These are phyloP conservation scores for Asterionellopsis glacialis DNA, from an alignment of 108 stramenopile genomes.

Conservation along the genomic window DNA sequence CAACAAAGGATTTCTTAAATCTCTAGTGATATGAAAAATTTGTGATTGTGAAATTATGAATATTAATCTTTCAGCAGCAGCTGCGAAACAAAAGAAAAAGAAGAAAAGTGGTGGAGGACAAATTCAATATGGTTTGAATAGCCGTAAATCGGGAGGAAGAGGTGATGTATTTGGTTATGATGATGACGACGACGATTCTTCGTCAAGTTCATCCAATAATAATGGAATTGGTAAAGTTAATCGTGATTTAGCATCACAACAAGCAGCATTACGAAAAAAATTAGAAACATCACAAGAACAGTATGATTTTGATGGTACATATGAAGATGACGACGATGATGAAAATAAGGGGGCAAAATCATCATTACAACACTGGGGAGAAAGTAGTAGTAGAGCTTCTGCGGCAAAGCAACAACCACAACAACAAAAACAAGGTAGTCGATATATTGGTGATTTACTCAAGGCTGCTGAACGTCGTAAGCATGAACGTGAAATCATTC, in stretches of 20 bases:
- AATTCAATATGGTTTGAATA: not conserved
- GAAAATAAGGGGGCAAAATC: conserved; percentile 7
- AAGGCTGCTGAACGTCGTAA: conserved; percentile 50
- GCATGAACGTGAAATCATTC: conserved; percentile 57
- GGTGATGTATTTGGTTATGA: conserved; percentile 12
- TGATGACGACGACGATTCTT: conserved; percentile 23
- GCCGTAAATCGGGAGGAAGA: not conserved
- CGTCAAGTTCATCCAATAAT: not conserved
- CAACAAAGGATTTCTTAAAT: too few species aligned
- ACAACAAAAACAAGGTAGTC: conserved; percentile 35
- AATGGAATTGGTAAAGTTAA: conserved; percentile 39
- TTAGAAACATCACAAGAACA: conserved; percentile 30
- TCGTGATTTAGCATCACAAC: conserved; percentile 56
- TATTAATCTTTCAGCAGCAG: conserved; percentile 4
- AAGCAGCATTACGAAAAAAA: conserved; percentile 59
- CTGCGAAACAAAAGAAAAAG: conserved; percentile 4
- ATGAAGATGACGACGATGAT: conserved; percentile 26
- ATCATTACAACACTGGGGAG: not conserved
- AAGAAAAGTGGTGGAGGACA: not conserved
- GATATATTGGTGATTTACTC: conserved; percentile 61
- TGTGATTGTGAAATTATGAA: conserved; percentile 5
- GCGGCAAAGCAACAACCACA: not conserved
- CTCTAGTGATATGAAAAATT: too few species aligned
- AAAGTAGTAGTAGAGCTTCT: not conserved
- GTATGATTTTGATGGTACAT: conserved; percentile 75